Base-by-base conservation (phyloP, 768 basidiomycete genomes). In the Mycena indigotica region DNA sequence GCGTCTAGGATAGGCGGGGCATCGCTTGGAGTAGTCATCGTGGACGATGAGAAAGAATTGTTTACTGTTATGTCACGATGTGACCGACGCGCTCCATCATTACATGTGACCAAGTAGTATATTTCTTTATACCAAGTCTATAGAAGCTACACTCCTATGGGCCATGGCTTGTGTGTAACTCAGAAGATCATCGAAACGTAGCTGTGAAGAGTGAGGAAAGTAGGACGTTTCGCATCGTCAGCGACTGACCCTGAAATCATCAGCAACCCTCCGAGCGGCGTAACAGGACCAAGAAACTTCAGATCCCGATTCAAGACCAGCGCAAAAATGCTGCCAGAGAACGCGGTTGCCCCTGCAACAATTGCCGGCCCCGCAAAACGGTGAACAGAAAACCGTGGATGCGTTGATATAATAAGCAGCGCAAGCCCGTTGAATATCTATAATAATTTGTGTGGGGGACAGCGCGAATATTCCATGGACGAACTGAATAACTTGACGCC, bases 371-470 rank as follows among this genome's bases (percentile, higher is more conserved):
- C 88, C 24, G 88, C 83, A 65, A 89, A 89, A 10, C 76, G 72
- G 65, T 89, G 86, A 1, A 63, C 56, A 0, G 83, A 70, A 65
- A 89, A 88, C 28, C 79, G 78, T 2, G 78, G 84, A 70, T 90
- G 86, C 67, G 84, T 65, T 1, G 88, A 88, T 12, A 89, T 65
- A 10, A 83, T 69, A 64, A 90, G 70, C 54, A 90, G 72, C 0
- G 79, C 86, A 12, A 91, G 77, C 15, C 89, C 89, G 56, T 91
- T 89, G 66, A 79, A 82, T 38, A 89, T 74, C 88, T 91, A 10
- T 38, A 23, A 12, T 25, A 17, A 23, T 25, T 16, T 53, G 26
- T 30, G 41, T 45, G 25, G 26, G 23, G 39, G 5, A 28, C 16
- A 17, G 54, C 21, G 15, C 21, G 45, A 32, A 49, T 30, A 44